A percentile compares a stretch with the other conserved stretches of the same genome.
These are phyloP conservation scores for Xylariaceae sp. DNA, from an alignment of 2,329 filamentous ascomycete species.

Conservation along the genomic window DNA sequence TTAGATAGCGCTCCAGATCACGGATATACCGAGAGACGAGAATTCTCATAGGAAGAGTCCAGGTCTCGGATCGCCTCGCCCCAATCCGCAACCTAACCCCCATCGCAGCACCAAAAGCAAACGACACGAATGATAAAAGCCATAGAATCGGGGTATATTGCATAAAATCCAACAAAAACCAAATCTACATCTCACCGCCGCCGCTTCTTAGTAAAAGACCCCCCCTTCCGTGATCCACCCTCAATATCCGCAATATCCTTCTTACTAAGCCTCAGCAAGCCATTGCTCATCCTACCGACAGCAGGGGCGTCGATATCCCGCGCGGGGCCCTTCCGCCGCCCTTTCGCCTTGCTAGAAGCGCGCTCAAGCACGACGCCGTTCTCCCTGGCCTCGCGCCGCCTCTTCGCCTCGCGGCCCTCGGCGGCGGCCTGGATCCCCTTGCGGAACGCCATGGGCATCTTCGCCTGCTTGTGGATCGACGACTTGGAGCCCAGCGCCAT, in stretches of 20 bases:
- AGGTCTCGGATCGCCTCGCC: too few relatives aligned
- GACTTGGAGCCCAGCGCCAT: conserved; percentile 74
- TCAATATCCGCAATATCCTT: conserved; percentile 57
- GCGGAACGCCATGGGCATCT: conserved; percentile 83
- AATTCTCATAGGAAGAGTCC: too few relatives aligned
- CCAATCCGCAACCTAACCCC: too few relatives aligned
- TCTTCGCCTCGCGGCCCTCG: conserved; percentile 60
- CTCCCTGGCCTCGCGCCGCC: conserved; percentile 76
- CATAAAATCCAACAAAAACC: too few relatives aligned
- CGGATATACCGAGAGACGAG: too few relatives aligned
- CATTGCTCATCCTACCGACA: conserved; percentile 75
- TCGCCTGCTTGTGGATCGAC: conserved; percentile 71
- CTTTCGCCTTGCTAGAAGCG: conserved; percentile 28
- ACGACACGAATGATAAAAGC: too few relatives aligned
- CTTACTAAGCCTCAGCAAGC: conserved; percentile 68
- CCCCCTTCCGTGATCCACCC: conserved; percentile 18
- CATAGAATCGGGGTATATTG: too few relatives aligned
- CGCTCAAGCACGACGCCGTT: conserved; percentile 85
- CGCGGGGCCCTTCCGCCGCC: conserved; percentile 40
- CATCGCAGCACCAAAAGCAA: too few relatives aligned
- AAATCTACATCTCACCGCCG: conserved; percentile 23
- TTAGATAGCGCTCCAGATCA: too few relatives aligned
- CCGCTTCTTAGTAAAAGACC: conserved; percentile 24
- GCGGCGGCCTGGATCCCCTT: conserved; percentile 77
- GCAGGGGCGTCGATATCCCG: conserved; percentile 63